Conservation (phyloP, 352 stramenopile genomes). For the Phytophthora chlamydospora region DNA sequence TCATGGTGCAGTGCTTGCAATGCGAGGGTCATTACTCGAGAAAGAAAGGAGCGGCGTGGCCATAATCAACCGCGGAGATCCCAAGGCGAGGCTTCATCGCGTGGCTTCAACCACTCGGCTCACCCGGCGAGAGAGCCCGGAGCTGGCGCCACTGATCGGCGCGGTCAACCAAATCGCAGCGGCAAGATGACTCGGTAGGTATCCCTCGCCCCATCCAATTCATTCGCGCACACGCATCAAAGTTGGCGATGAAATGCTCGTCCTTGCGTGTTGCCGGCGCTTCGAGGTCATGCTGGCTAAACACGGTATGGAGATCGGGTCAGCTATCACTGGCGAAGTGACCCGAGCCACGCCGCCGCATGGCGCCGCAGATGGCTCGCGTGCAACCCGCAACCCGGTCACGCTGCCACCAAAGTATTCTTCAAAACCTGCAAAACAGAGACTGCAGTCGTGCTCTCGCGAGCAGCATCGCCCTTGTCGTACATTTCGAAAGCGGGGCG, state of each 20-base stretch:
- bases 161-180: constrained; percentile 10
- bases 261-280: neutral
- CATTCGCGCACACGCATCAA: constrained; percentile 20
- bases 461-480: constrained; percentile 8
- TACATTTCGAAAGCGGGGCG: constrained; percentile 8
- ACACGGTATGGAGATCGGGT: neutral
- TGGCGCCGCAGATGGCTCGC: constrained; percentile 4
- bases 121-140: neutral
- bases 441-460: constrained; percentile 13
- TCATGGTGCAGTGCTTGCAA: too few relatives aligned
- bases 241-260: neutral
- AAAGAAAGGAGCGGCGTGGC: neutral
- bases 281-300: neutral
- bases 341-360: neutral
- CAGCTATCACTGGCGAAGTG: neutral
- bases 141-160: constrained; percentile 29
- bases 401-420: constrained; percentile 17
- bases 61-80: neutral
- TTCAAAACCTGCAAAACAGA: constrained; percentile 30
- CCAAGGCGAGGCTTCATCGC: too few relatives aligned
- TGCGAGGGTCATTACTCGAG: too few relatives aligned
- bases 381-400: constrained; percentile 10
- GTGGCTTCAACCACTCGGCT: constrained; percentile 1
- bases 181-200: constrained; percentile 3
- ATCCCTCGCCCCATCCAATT: constrained; percentile 4